These are phyloP conservation scores for Phaeomoniella chlamydospora DNA, from an alignment of 2,329 filamentous ascomycete species.

Conservation along the genomic window DNA sequence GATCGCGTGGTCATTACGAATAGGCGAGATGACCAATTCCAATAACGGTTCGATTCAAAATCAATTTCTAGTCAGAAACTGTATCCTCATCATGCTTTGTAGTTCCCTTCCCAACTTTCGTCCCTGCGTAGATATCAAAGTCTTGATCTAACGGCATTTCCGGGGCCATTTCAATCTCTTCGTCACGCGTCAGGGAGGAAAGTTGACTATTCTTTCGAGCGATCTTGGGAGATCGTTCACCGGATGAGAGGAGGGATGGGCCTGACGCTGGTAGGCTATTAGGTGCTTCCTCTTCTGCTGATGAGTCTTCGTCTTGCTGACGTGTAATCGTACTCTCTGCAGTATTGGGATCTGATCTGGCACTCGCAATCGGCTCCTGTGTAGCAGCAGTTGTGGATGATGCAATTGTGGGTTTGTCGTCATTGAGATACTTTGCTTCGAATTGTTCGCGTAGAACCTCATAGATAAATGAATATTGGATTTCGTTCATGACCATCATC, in stretches of 20 bases:
- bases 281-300: neutral
- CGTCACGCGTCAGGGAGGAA: neutral
- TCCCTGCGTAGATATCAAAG: constrained; percentile 1
- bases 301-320: neutral
- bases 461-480: constrained; percentile 80
- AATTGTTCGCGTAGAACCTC: constrained; percentile 65
- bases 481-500: constrained; percentile 87
- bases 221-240: constrained; percentile 1
- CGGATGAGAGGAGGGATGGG: neutral
- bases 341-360: neutral
- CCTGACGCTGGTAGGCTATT: neutral
- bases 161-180: neutral
- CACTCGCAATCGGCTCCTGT: neutral
- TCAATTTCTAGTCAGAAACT: no score
- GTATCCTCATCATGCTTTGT: constrained; percentile 1
- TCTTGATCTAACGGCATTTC: neutral
- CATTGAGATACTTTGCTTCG: constrained; percentile 42
- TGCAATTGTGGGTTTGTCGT: neutral
- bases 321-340: neutral
- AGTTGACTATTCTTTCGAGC: neutral
- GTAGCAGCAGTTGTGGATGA: neutral
- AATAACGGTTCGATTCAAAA: no score
- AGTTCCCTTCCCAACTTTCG: neutral
- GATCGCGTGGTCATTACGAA: no score
- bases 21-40: no score